Conservation (phyloP, 306 rosid species). For the Medicago arabica region DNA sequence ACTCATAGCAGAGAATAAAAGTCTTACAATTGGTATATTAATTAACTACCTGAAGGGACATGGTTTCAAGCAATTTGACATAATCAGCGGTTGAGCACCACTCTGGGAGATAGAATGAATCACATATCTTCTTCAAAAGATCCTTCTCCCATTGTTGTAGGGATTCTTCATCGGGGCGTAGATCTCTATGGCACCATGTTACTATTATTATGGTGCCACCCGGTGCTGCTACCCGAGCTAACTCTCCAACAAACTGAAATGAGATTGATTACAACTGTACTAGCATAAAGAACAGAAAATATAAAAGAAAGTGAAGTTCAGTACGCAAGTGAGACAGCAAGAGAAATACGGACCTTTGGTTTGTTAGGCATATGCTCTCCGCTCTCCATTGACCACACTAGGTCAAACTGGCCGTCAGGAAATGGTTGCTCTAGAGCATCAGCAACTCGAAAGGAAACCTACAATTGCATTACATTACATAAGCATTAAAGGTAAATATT, state of each 20-base stretch:
- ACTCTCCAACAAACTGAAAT: conserved; percentile 76
- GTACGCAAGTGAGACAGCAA: neutral
- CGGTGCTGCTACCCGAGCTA: conserved; percentile 90
- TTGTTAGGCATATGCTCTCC: conserved; percentile 99
- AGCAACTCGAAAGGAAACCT: conserved; percentile 85
- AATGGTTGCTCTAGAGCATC: conserved; percentile 92
- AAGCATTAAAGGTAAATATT: conserved; percentile 3
- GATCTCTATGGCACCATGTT: conserved; percentile 97
- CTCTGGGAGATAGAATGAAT: conserved; percentile 82
- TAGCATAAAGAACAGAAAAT: conserved; percentile 5
- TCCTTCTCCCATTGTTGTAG: conserved; percentile 70
- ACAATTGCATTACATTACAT: conserved; percentile 17
- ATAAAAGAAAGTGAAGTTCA: neutral
- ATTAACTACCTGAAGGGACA: conserved; percentile 59
- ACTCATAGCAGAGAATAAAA: conserved; percentile 4
- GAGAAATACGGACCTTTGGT: conserved; percentile 59
- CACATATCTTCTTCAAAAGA: conserved; percentile 78
- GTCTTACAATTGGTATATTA: neutral
- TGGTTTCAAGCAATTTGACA: conserved; percentile 61
- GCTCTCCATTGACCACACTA: conserved; percentile 98
- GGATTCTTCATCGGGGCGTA: conserved; percentile 63
- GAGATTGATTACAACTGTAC: neutral
- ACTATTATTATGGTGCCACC: conserved; percentile 82
- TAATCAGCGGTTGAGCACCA: conserved; percentile 95
- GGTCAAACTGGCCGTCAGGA: conserved; percentile 72